Evolutionary conservation across 1,139 yeast species (phyloP).

Genomic region (Candida freyschussii): DNA sequence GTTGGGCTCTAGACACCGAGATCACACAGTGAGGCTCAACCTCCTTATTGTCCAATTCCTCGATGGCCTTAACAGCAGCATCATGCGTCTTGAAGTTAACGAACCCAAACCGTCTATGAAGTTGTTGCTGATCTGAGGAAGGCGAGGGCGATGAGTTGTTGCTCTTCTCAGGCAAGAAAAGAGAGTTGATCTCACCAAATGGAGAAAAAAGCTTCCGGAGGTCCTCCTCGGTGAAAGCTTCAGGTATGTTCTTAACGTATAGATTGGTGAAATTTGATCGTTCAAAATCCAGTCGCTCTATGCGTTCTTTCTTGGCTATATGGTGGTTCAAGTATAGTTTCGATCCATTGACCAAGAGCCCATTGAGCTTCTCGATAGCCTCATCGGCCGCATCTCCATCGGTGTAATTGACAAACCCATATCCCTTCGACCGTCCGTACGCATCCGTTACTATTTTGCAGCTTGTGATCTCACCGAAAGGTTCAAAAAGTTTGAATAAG

Average conservation of each 20-base stretch:
- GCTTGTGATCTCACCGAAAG: constrained; percentile 39
- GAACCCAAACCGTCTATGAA: constrained; percentile 34
- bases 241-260: constrained; percentile 52
- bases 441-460: constrained; percentile 42
- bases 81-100: constrained; percentile 34
- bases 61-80: constrained; percentile 31
- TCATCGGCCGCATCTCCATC: constrained; percentile 38
- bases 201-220: constrained; percentile 28
- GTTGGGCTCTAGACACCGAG: constrained; percentile 35
- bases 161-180: constrained; percentile 22
- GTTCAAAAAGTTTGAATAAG: constrained; percentile 34
- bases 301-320: constrained; percentile 46
- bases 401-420: constrained; percentile 43
- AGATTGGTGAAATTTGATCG: constrained; percentile 48
- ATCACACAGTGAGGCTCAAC: constrained; percentile 25
- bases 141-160: constrained; percentile 1
- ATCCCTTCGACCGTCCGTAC: constrained; percentile 39
- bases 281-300: constrained; percentile 32
- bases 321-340: constrained; percentile 44
- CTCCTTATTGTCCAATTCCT: constrained; percentile 29
- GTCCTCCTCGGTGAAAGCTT: constrained; percentile 32
- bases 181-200: constrained; percentile 39
- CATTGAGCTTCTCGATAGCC: constrained; percentile 42
- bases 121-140: constrained; percentile 4
- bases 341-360: constrained; percentile 34